Percentiles rank a stretch among this genome's conserved stretches.
Evolutionary conservation across 1,284 basidiomycete species (phyloP).

Genomic region (Marasmius sp.): DNA sequence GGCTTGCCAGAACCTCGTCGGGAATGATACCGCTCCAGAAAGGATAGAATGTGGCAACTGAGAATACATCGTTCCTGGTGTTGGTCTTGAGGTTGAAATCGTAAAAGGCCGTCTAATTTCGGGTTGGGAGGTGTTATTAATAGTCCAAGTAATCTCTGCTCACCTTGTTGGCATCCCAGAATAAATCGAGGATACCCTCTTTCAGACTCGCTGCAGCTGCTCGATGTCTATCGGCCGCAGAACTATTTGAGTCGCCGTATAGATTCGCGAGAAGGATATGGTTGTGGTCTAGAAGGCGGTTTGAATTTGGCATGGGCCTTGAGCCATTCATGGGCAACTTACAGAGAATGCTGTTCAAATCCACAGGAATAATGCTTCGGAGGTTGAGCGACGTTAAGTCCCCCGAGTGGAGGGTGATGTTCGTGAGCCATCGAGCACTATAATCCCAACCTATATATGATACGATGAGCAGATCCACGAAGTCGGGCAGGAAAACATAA

Average conservation of each 20-base stretch:
- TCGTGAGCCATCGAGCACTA: constrained; percentile 42
- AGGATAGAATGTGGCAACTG: constrained; percentile 79
- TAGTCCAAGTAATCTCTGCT: constrained; percentile 1
- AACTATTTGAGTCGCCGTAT: constrained; percentile 50
- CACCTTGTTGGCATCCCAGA: constrained; percentile 76
- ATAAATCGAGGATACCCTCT: constrained; percentile 78
- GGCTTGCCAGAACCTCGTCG: constrained; percentile 57
- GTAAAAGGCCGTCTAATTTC: constrained; percentile 71
- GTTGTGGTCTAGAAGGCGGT: constrained; percentile 52
- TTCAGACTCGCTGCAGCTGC: constrained; percentile 57
- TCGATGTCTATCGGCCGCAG: constrained; percentile 54
- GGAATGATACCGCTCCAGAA: constrained; percentile 88
- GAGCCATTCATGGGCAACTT: constrained; percentile 27
- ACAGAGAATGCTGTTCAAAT: constrained; percentile 87
- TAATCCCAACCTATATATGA: constrained; percentile 42
- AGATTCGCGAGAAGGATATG: constrained; percentile 64
- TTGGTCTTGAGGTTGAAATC: constrained; percentile 79
- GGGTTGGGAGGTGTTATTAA: not conserved
- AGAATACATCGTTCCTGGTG: constrained; percentile 63
- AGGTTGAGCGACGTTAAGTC: constrained; percentile 76
- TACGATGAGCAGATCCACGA: not conserved
- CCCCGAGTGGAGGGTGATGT: constrained; percentile 24
- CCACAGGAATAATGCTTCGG: constrained; percentile 69
- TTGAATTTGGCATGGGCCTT: not conserved
- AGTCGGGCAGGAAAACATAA: not conserved